Percentiles rank a stretch among this genome's conserved stretches.
Evolutionary conservation across 495 filamentous ascomycete genomes (phyloP).

Genomic region (Ramalina intermedia): DNA sequence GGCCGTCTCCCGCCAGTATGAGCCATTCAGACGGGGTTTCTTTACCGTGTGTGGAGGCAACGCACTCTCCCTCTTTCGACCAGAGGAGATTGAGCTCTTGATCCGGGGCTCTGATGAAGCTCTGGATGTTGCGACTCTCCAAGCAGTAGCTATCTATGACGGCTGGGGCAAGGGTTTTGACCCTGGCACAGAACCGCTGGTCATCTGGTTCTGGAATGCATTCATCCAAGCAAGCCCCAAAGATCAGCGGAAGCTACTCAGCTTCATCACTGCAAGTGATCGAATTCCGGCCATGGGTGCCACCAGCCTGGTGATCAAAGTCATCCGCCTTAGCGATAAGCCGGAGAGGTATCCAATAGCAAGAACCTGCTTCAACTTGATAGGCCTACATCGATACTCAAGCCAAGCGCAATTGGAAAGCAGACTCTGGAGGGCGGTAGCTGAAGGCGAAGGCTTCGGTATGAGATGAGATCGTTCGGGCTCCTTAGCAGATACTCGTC

Average conservation of each 20-base stretch:
- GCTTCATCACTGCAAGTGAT: conserved; percentile 89
- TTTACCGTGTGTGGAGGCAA: conserved; percentile 88
- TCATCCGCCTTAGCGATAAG: conserved; percentile 59
- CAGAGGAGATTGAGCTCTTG: conserved; percentile 86
- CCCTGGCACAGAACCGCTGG: conserved; percentile 44
- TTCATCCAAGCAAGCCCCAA: conserved; percentile 50
- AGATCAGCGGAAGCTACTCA: conserved; percentile 63
- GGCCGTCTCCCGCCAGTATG: conserved; percentile 69
- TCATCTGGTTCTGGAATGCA: conserved; percentile 82
- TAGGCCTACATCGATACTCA: conserved; percentile 61
- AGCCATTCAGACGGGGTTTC: conserved; percentile 91
- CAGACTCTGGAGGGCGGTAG: conserved; percentile 73
- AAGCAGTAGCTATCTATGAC: conserved; percentile 69
- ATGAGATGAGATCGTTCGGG: conserved; percentile 43
- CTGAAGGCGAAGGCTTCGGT: conserved; percentile 88
- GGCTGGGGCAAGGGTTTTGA: conserved; percentile 44
- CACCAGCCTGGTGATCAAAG: conserved; percentile 58
- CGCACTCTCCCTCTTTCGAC: conserved; percentile 77
- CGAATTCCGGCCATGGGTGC: conserved; percentile 86
- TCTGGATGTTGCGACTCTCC: conserved; percentile 62
- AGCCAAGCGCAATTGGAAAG: conserved; percentile 49
- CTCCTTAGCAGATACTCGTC: not conserved
- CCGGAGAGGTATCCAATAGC: conserved; percentile 65
- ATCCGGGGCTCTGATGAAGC: conserved; percentile 78
- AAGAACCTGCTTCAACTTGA: conserved; percentile 81